phyloP scores from a whole-genome alignment of 2,329 filamentous ascomycete genomes.

The Diaporthe sp. region DNA sequence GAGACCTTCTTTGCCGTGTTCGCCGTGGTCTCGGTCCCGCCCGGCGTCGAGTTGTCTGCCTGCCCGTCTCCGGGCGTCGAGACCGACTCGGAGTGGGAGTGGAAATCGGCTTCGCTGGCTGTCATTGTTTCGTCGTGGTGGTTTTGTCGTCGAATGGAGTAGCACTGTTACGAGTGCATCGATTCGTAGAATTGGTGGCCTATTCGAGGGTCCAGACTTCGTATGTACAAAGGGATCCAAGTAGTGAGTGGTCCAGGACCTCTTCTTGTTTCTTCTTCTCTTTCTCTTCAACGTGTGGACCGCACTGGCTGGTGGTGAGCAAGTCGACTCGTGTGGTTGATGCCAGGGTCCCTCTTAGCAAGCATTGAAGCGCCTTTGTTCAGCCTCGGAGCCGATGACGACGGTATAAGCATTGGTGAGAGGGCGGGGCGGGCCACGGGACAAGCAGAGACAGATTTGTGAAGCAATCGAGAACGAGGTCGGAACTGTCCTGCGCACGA shows the following conservation, averaged over 20 bases:
- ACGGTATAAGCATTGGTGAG: slow-evolving; percentile 7
- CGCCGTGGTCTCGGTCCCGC: not conserved
- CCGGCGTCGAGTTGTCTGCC: slow-evolving; percentile 12
- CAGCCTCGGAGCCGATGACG: slow-evolving; percentile 20
- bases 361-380: slow-evolving; percentile 26
- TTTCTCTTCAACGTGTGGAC: not conserved
- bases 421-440: not conserved
- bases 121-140: not conserved
- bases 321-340: slow-evolving; percentile 1
- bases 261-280: not conserved
- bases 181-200: not conserved
- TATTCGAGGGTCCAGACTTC: not conserved
- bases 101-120: not conserved
- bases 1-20: not conserved
- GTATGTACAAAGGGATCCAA: not conserved
- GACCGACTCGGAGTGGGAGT: slow-evolving; percentile 14
- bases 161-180: not conserved
- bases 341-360: slow-evolving; percentile 9
- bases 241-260: not conserved
- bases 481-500: not conserved
- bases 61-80: not conserved
- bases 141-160: not conserved
- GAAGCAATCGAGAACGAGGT: slow-evolving; percentile 5
- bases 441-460: not conserved
- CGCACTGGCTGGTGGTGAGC: not conserved